Percentiles rank a stretch among this genome's conserved stretches.
phyloP scores from a whole-genome alignment of 495 filamentous ascomycete genomes.

The Tetracladium marchalianum region DNA sequence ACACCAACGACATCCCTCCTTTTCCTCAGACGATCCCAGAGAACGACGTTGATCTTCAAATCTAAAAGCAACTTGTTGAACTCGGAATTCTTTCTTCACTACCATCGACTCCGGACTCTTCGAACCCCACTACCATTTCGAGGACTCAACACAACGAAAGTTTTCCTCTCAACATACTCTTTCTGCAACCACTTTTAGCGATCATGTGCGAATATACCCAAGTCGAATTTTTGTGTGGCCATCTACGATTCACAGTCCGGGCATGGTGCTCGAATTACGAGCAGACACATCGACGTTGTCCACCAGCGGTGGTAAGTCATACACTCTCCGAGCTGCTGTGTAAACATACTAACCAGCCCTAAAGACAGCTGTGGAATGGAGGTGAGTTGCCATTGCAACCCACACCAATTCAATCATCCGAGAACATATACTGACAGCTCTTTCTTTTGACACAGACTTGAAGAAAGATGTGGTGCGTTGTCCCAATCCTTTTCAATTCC shows the following conservation, averaged over 20 bases:
- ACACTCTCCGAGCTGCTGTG: no score
- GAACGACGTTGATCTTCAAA: no score
- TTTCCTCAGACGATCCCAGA: no score
- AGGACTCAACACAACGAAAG: no score
- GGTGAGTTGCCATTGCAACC: slow-evolving; percentile 12
- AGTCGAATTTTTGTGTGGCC: slow-evolving; percentile 18
- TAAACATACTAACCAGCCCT: no score
- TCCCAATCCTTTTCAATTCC: not conserved
- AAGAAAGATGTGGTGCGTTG: slow-evolving; percentile 19
- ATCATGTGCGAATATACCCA: slow-evolving; percentile 22
- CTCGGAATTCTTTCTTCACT: no score
- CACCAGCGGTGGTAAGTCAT: slow-evolving; percentile 9
- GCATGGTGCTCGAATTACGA: slow-evolving; percentile 21
- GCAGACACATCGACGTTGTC: slow-evolving; percentile 19
- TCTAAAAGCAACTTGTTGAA: no score
- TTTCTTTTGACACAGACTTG: slow-evolving; percentile 9
- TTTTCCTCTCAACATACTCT: no score
- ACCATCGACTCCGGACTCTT: no score
- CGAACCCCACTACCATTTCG: no score
- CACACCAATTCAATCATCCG: not conserved
- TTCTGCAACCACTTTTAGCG: not conserved
- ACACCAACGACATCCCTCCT: no score
- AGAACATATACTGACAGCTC: slow-evolving; percentile 3
- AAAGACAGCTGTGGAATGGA: slow-evolving; percentile 14
- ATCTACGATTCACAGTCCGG: slow-evolving; percentile 18